Evolutionary conservation across 768 basidiomycete species (phyloP), one percentile per base, ranked within the genome.

Genomic region (Termitomyces sp.): DNA sequence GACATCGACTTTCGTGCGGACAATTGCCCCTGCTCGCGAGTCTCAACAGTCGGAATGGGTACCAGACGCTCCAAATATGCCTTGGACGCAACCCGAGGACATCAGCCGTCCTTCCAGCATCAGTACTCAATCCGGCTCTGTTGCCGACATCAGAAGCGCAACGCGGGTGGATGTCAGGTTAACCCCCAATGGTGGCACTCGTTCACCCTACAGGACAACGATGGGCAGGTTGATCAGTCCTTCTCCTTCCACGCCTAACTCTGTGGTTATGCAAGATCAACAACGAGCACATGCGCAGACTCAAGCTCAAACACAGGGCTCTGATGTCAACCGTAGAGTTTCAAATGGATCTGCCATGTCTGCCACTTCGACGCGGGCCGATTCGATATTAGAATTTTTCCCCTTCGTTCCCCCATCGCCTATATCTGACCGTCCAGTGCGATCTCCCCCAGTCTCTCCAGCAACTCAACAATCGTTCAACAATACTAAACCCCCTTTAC

Each of bases 371-470:
- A 86, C 86, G 3, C 80, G 81, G 49, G 88, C 89, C 28, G 90
- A 93, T 66, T 92, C 90, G 3, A 90, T 93, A 62, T 77, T 93
- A 28, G 91, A 91, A 69, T 86, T 83, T 14, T 94, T 94, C 77
- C 89, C 89, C 37, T 92, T 94, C 67, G 90, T 94, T 9, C 91
- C 91, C 23, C 91, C 91, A 1, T 91, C 90, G 8, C 91, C 91
- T 6, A 91, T 93, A 57, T 91, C 89, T n/a, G 83, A 89, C 62
- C 78, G 86, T 53, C 90, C 89, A 10, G 73, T 84, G 63, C 78
- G 89, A 59, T 84, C 87, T 3, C 88, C 88, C 5, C 86, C 87
- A 38, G 83, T 84, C 55, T 91, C 89, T 10, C 89, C 90, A 8
- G 73, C 88, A 19, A 76, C 71, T 28, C 82, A 86, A 68, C 85